A percentile compares a stretch with the other conserved stretches of the same genome.
These are phyloP conservation scores for Flaveria brownii DNA, from an alignment of 129 eudicot genomes.

Conservation along the genomic window DNA sequence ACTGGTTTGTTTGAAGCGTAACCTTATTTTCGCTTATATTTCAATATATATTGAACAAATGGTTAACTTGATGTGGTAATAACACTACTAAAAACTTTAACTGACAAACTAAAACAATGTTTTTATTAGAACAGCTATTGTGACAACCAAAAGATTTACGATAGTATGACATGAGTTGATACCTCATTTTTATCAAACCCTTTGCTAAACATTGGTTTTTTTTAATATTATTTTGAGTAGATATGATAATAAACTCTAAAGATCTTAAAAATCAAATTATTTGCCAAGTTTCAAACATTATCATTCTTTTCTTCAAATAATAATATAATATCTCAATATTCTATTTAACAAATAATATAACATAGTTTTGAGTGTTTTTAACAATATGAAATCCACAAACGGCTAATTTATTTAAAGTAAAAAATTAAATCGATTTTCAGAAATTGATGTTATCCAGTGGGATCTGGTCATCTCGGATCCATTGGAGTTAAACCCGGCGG, in stretches of 20 bases:
- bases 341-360: not conserved
- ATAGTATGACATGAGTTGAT: not conserved
- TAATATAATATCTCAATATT: no score
- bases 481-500: constrained; percentile 42
- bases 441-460: constrained; percentile 46
- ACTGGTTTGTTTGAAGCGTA: not conserved
- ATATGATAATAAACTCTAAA: no score
- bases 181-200: not conserved
- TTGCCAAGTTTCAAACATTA: no score
- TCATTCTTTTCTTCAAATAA: no score
- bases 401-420: constrained; percentile 9
- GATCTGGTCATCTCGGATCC: constrained; percentile 38
- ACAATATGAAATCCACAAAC: constrained; percentile 15
- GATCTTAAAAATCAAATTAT: no score
- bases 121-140: not conserved
- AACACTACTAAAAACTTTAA: not conserved
- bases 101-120: not conserved
- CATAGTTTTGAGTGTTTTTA: constrained; percentile 6
- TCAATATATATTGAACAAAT: not conserved
- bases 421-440: constrained; percentile 26
- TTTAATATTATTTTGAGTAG: no score
- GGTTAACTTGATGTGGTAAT: not conserved
- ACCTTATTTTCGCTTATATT: not conserved
- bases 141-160: not conserved
- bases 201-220: not conserved